Evolutionary conservation across 306 rosid genomes (phyloP).

Genomic region (Malus fusca): DNA sequence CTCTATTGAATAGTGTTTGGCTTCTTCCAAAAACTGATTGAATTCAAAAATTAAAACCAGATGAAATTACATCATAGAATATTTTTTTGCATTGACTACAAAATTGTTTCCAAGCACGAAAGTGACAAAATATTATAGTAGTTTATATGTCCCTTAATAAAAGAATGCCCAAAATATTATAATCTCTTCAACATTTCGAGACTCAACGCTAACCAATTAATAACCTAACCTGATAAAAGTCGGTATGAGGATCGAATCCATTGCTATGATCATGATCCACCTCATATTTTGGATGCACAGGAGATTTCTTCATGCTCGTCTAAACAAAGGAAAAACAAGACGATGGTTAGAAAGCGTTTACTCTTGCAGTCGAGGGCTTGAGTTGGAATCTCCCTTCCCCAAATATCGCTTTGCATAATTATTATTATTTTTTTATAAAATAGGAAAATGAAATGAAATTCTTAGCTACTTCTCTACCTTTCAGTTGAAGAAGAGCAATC

Average conservation of each 20-base stretch:
- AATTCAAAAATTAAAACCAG: not conserved
- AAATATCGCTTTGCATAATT: not conserved
- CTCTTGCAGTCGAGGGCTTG: not conserved
- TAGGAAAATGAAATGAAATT: not conserved
- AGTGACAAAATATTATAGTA: not conserved
- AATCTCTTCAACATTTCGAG: not conserved
- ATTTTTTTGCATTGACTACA: not conserved
- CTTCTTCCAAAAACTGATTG: conserved; percentile 74
- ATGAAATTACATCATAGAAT: not conserved
- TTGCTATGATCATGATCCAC: conserved; percentile 22
- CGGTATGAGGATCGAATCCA: conserved; percentile 47
- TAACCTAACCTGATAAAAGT: conserved; percentile 7
- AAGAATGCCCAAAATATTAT: not conserved
- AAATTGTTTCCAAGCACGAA: not conserved
- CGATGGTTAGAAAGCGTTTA: not conserved
- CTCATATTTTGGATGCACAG: conserved; percentile 27
- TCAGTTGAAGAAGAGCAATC: not conserved
- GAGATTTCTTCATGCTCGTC: conserved; percentile 45
- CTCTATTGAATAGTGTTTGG: conserved; percentile 41
- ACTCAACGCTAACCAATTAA: not conserved
- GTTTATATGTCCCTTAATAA: not conserved
- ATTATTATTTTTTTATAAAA: not conserved
- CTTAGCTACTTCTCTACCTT: not conserved
- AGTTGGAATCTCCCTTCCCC: not conserved
- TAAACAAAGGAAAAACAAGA: not conserved